These are phyloP conservation scores for Monilinia laxa DNA, from an alignment of 2,329 filamentous ascomycete species.

Conservation along the genomic window DNA sequence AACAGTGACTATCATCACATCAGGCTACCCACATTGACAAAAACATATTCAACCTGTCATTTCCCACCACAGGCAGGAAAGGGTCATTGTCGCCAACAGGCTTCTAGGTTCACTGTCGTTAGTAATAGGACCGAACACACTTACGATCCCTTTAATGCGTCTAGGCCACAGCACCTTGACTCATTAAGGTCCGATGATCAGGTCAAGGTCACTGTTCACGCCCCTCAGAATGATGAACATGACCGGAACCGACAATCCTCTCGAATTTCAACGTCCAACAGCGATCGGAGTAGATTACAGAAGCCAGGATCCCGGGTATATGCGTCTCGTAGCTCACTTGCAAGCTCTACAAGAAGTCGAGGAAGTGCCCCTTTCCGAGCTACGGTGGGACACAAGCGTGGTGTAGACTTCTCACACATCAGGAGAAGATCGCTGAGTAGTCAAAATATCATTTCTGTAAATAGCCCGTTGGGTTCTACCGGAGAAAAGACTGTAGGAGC, in stretches of 20 bases:
- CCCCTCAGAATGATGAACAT: constrained; percentile 22
- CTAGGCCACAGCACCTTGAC: constrained; percentile 45
- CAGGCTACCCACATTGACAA: constrained; percentile 56
- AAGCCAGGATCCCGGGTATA: constrained; percentile 35
- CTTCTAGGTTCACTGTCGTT: constrained; percentile 65
- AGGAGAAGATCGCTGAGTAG: constrained; percentile 38
- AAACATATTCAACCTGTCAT: constrained; percentile 60
- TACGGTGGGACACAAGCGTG: constrained; percentile 56
- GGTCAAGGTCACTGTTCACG: constrained; percentile 39
- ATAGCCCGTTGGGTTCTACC: constrained; percentile 1
- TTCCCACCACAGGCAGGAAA: constrained; percentile 51
- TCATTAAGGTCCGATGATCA: constrained; percentile 47
- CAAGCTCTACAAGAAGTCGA: constrained; percentile 46
- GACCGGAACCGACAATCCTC: constrained; percentile 4
- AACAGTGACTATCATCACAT: constrained; percentile 89
- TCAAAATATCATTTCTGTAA: constrained; percentile 20
- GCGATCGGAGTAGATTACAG: constrained; percentile 25
- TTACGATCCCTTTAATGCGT: constrained; percentile 80
- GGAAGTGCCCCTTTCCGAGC: constrained; percentile 42
- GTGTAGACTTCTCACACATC: constrained; percentile 62
- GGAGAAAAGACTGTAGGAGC: constrained; percentile 32
- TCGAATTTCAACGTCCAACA: constrained; percentile 18
- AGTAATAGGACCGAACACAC: constrained; percentile 65
- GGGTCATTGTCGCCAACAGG: constrained; percentile 51
- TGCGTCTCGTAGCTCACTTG: constrained; percentile 49